A percentile compares a stretch with the other conserved stretches of the same genome.
phyloP scores from a whole-genome alignment of 2,329 filamentous ascomycete genomes.

The Diatrype stigma region DNA sequence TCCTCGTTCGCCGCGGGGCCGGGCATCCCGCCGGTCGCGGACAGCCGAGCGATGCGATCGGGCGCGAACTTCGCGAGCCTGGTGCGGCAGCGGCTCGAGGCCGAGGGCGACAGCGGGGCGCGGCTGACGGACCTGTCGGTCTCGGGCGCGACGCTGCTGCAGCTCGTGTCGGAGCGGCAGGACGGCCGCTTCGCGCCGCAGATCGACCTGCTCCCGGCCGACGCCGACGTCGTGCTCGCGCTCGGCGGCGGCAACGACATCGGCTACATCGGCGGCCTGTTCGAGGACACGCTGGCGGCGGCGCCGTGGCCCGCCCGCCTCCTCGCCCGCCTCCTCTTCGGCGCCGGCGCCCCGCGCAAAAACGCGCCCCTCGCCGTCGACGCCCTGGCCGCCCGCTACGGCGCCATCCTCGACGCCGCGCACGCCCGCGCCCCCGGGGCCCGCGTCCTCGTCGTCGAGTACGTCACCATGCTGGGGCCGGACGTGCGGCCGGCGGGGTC shows the following conservation, averaged over 20 bases:
- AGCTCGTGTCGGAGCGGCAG: background rate
- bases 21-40: constrained; percentile 3
- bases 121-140: background rate
- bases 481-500: constrained; percentile 17
- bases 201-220: constrained; percentile 26
- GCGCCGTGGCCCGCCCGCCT: background rate
- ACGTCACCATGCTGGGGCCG: constrained; percentile 29
- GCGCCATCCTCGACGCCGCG: constrained; percentile 18
- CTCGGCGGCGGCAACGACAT: constrained; percentile 36
- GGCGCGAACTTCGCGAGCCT: constrained; percentile 4
- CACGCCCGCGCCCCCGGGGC: constrained; percentile 35
- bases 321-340: constrained; percentile 11
- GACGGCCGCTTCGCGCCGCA: constrained; percentile 28
- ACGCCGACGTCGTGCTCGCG: constrained; percentile 32
- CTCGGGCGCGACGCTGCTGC: background rate
- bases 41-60: constrained; percentile 1
- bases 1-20: constrained; percentile 8
- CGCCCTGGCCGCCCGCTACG: constrained; percentile 21
- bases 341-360: constrained; percentile 7
- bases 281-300: constrained; percentile 22
- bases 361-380: constrained; percentile 10
- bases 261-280: constrained; percentile 31
- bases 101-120: background rate
- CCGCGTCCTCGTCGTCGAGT: constrained; percentile 38
- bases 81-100: background rate